Conservation (phyloP, 202 grass and related monocot genomes). For the Zoysia matrella region DNA sequence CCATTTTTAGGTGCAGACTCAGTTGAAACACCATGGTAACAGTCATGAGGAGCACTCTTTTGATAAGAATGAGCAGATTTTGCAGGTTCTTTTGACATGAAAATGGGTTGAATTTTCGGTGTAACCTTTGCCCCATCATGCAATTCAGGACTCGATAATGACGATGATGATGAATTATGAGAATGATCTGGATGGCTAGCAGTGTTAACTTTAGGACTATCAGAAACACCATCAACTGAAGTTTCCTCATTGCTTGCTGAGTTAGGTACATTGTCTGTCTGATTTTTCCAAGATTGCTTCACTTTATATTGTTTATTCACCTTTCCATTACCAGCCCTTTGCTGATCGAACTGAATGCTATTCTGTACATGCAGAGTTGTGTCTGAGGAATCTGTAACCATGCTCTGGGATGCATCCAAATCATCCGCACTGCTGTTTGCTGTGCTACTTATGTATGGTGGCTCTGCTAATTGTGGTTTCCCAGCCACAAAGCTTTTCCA, state of each 20-base stretch:
- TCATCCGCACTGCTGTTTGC: conserved; percentile 43
- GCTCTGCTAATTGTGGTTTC: conserved; percentile 60
- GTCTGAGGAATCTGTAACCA: conserved; percentile 49
- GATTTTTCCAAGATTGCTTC: conserved; percentile 58
- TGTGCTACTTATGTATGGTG: conserved; percentile 69
- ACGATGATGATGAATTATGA: conserved; percentile 28
- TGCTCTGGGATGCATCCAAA: conserved; percentile 35
- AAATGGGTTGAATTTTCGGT: too few relatives aligned
- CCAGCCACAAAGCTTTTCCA: too few relatives aligned
- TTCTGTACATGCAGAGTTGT: conserved; percentile 44
- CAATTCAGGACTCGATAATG: conserved; percentile 50
- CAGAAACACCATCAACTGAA: conserved; percentile 41
- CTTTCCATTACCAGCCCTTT: conserved; percentile 64
- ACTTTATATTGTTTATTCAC: conserved; percentile 59
- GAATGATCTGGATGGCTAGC: conserved; percentile 46
- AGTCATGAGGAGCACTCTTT: too few relatives aligned
- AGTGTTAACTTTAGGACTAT: conserved; percentile 42
- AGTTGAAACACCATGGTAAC: too few relatives aligned
- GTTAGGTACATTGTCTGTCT: conserved; percentile 48
- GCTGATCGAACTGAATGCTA: conserved; percentile 51
- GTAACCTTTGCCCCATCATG: conserved; percentile 50
- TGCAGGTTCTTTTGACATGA: too few relatives aligned
- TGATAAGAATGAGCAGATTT: too few relatives aligned
- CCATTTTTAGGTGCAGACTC: too few relatives aligned
- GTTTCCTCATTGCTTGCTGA: conserved; percentile 49